Conservation (phyloP, 176 grass and related monocot genomes). For the Zoysia japonica region DNA sequence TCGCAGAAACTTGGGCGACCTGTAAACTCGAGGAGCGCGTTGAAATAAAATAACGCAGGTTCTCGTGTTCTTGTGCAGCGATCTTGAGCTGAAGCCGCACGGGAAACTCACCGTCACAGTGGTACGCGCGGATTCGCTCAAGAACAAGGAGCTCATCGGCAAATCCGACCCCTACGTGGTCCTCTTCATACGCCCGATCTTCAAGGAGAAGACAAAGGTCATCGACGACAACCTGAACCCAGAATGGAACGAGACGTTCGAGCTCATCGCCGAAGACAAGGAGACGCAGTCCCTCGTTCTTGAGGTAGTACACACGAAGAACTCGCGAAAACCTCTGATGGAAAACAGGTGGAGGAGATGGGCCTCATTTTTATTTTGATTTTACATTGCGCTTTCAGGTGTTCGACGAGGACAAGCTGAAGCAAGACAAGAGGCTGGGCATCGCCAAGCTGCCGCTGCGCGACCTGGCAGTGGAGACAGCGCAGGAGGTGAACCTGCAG, state of each 20-base stretch:
- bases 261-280: conserved; percentile 84
- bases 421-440: conserved; percentile 95
- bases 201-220: conserved; percentile 85
- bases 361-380: neutral
- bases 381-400: conserved; percentile 43
- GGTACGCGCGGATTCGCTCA: conserved; percentile 67
- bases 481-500: conserved; percentile 76
- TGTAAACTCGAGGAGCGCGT: neutral
- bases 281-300: conserved; percentile 83
- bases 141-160: conserved; percentile 94
- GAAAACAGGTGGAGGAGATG: neutral
- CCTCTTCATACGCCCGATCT: conserved; percentile 85
- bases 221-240: conserved; percentile 91
- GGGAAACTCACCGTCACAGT: conserved; percentile 77
- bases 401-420: conserved; percentile 87
- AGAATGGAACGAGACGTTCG: conserved; percentile 86
- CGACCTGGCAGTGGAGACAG: conserved; percentile 54
- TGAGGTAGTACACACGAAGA: conserved; percentile 41
- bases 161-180: conserved; percentile 97
- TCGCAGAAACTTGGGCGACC: neutral
- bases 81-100: conserved; percentile 92
- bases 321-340: neutral
- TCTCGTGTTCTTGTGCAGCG: conserved; percentile 53
- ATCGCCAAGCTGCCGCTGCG: conserved; percentile 69
- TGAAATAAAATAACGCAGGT: conserved; percentile 17